Evolutionary conservation across 331 rosid genomes (phyloP).

Genomic region (Acacia concinna): DNA sequence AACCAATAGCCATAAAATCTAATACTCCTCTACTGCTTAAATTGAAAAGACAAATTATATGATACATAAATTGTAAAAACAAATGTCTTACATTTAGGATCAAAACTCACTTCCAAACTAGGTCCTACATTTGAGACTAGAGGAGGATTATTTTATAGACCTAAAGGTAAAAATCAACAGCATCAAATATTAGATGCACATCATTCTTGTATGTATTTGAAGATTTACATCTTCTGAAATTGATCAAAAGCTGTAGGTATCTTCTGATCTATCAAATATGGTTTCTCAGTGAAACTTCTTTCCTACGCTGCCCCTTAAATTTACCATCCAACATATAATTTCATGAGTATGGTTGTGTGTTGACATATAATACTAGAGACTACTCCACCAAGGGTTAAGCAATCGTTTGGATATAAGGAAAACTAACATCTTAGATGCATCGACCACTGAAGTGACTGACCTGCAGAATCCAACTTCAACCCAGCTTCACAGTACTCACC

Average conservation of each 20-base stretch:
- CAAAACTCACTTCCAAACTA: no score
- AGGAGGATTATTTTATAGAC: neutral
- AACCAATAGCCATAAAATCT: neutral
- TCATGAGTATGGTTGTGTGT: neutral
- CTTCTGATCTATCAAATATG: constrained; percentile 25
- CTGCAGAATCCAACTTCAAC: constrained; percentile 25
- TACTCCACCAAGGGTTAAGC: constrained; percentile 6
- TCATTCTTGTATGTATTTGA: constrained; percentile 25
- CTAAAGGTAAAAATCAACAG: constrained; percentile 9
- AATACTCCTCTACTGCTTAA: neutral
- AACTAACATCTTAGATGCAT: constrained; percentile 28
- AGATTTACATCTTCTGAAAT: constrained; percentile 24
- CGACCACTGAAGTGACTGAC: constrained; percentile 25
- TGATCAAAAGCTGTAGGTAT: constrained; percentile 21
- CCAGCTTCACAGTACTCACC: constrained; percentile 25
- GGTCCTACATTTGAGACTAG: no score
- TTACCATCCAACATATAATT: constrained; percentile 21
- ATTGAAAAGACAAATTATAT: no score
- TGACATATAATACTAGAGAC: neutral
- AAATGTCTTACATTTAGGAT: no score
- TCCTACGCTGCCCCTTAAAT: constrained; percentile 28
- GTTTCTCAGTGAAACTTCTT: constrained; percentile 11
- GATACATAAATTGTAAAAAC: no score
- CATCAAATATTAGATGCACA: neutral
- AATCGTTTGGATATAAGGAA: constrained; percentile 4